Evolutionary conservation across 2,329 filamentous ascomycete genomes (phyloP), one percentile per base, ranked within the genome.

Genomic region (Hypoxylon sp.): DNA sequence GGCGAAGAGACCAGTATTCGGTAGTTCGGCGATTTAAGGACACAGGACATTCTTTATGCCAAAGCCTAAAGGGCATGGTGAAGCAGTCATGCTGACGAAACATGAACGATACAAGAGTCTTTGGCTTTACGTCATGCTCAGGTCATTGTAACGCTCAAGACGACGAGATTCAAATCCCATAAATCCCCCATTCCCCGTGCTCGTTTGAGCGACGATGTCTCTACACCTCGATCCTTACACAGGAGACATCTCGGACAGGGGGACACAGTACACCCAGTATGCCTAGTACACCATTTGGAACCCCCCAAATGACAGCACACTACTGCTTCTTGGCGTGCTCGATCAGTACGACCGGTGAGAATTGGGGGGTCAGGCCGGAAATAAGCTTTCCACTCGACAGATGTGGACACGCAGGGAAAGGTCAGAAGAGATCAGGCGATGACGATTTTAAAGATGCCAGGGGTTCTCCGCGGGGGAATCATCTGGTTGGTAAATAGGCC

Each of bases 61-160:
- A 43, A 28, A 43, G 25, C 41, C 60, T 36, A 14, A 55, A 43
- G 23, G 36, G 25, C 41, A 43, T 63, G 43, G 17, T 34, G 41
- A 63, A 41, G 60, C 52, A 61, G 67, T 69, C 55, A 59, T 69
- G 67, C 69, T 65, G 67, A 67, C 64, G 63, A 50, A 64, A 63
- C 63, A 41, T 65, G 21, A 4, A 43, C 38, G 41, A 69, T 70
- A 70, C 63, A 67, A 55, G 59, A 46, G 51, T 66, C 43, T 55
- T 41, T 60, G 52, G 32, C 58, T 71, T 28, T 72, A 70, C 70
- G 70, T 74, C 72, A 74, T 71, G 65, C 65, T 60, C 66, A 60
- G 61, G 32, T 62, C 50, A 68, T 68, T 52, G 73, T 69, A 68
- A 67, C 69, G 57, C 56, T 53, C 17, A 57, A 48, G 45, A 43